Evolutionary conservation across 2,329 filamentous ascomycete species (phyloP), one percentile per base, ranked within the genome.

Genomic region (Fusarium zealandicum): DNA sequence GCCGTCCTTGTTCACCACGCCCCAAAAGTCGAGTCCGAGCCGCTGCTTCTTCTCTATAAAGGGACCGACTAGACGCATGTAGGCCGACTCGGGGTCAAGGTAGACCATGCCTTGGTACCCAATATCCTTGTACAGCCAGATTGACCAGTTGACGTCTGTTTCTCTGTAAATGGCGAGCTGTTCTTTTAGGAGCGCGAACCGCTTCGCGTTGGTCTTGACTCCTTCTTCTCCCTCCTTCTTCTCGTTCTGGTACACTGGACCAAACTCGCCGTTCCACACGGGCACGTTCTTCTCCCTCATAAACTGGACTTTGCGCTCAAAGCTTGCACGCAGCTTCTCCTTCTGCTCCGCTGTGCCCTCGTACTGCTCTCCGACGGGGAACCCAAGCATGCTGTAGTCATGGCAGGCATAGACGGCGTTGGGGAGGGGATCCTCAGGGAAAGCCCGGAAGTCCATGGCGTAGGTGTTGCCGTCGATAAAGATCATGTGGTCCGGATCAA

Each of bases 121-220:
- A 32, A 84, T 78, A 52, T 85, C 81, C 65, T 84, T 85, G 69
- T 83, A 84, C 0, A 82, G 69, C 82, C 82, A 85, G 63, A 87
- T 87, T 12, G 73, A 80, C 85, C 84, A 87, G 38, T 77, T 79
- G 69, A 67, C 79, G 1, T 54, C 50, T 3, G 49, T 60, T 25
- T 70, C 68, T 41, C 57, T 53, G 50, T 77, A 77, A 2, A 76
- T 73, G 1, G 59, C 47, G 2, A 77, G 61, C 39, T 81, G 79
- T 32, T 78, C 73, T 2, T 72, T 68, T 0, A 81, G 63, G 0
- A 80, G 63, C 1, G 72, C 72, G 41, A 75, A 78, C 1, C 79
- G 68, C 32, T 77, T 72, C 2, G 64, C 53, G 44, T 81, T 80
- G 10, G 73, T 73, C 16, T 65, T 69, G 3, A 72, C 71, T 4